These are phyloP conservation scores for Russula dissimulans DNA, from an alignment of 768 basidiomycete genomes.

Conservation along the genomic window DNA sequence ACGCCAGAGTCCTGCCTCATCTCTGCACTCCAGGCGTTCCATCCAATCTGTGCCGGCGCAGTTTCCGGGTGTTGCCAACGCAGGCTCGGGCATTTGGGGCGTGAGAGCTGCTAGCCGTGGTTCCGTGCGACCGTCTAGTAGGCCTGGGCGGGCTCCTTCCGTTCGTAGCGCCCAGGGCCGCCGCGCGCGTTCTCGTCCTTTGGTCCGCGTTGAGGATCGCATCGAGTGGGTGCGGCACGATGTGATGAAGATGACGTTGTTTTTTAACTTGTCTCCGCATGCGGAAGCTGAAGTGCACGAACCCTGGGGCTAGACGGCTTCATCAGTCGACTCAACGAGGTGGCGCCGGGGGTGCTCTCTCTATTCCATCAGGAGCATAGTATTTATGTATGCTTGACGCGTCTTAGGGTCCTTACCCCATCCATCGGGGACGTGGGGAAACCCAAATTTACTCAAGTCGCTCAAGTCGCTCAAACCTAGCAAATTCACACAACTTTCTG, in stretches of 20 bases:
- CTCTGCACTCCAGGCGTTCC: not conserved
- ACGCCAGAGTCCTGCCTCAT: not conserved
- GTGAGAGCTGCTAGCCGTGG: not conserved
- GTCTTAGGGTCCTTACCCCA: too few relatives aligned
- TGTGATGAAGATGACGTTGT: slow-evolving; percentile 6
- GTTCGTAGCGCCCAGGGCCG: too few relatives aligned
- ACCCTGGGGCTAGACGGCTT: not conserved
- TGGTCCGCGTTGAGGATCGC: slow-evolving; percentile 6
- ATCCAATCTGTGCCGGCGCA: not conserved
- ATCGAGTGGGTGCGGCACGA: not conserved
- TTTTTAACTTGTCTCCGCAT: slow-evolving; percentile 6
- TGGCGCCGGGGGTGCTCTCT: not conserved
- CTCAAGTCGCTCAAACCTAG: too few relatives aligned
- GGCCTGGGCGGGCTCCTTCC: too few relatives aligned
- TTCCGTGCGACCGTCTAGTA: not conserved
- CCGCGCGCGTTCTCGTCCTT: not conserved
- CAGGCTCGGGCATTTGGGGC: not conserved
- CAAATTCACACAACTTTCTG: too few relatives aligned
- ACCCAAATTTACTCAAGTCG: too few relatives aligned
- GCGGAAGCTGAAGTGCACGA: not conserved
- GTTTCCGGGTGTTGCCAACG: not conserved
- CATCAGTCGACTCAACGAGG: not conserved
- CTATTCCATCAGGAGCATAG: not conserved
- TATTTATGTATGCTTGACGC: too few relatives aligned
- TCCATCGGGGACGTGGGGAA: too few relatives aligned